Conservation (phyloP, 257 asterid species). For the Solanum virginianum region DNA sequence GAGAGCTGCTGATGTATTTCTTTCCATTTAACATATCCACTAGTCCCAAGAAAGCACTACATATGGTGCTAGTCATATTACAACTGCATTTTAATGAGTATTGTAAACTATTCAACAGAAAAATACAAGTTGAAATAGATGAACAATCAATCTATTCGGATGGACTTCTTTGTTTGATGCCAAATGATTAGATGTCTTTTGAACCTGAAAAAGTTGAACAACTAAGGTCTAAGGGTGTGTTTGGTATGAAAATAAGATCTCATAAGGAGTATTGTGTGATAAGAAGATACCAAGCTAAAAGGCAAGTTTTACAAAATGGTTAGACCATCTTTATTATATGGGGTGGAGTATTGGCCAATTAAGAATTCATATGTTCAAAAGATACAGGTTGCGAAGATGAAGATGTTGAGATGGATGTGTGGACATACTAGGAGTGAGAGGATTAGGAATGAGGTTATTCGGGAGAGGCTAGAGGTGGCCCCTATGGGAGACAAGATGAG, state of each 20-base stretch:
- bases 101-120: not conserved
- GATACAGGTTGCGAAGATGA: too few relatives aligned
- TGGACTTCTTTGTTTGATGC: not conserved
- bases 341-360: too few relatives aligned
- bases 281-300: too few relatives aligned
- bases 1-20: not conserved
- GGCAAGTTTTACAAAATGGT: too few relatives aligned
- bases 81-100: not conserved
- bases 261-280: too few relatives aligned
- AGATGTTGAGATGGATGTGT: too few relatives aligned
- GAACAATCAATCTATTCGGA: not conserved
- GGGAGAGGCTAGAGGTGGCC: too few relatives aligned
- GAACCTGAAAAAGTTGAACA: not conserved
- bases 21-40: not conserved
- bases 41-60: not conserved
- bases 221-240: not conserved
- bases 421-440: too few relatives aligned
- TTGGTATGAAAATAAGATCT: not conserved
- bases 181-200: not conserved
- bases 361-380: too few relatives aligned
- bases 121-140: not conserved
- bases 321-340: too few relatives aligned
- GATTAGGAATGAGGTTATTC: too few relatives aligned
- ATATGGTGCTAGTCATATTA: not conserved
- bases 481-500: too few relatives aligned